Base-by-base conservation (phyloP, 2,329 filamentous ascomycete genomes). In the Xylariaceae sp. region DNA sequence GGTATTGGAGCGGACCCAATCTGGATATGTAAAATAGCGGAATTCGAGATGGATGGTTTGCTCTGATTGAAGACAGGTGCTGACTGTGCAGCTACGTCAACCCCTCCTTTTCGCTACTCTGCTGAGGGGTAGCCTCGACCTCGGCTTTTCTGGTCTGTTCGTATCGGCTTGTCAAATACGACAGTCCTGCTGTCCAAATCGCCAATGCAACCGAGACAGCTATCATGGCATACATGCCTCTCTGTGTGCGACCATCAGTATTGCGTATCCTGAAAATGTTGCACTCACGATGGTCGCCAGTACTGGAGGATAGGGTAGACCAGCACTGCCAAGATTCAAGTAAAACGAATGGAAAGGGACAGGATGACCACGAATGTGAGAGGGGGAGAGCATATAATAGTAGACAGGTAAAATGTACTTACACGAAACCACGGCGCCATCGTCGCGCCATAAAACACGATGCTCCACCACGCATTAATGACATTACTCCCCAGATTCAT, bases 191-290 rank as follows among this genome's bases (percentile, higher is more conserved):
- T 0, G 81, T 82, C 85, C 85, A 88, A 1, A 83, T 57, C 0
- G 73, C 75, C 63, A 88, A 68, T 2, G 77, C 79, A 48, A 87
- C 80, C 18, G 77, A 83, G 7, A 76, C 75, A 1, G 75, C 84
- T 62, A 89, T 86, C 86, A 88, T 88, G 3, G 85, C 84, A 77
- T 81, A 88, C 84, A 88, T 87, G n/a, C 86, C 85, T 52, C 76
- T 75, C 75, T 84, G 54, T 6, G 9, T 13, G 16, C 34, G 16
- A 38, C 16, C 34, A 38, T 38, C 13, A 38, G 13, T 38, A 38
- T 38, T 38, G 13, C 4, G 34, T 13, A 38, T 16, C 10, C n/a
- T 28, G 22, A 28, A 28, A 28, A 7, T 28, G 4, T 28, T 28
- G 22, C 4, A 28, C 4, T 28, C 22, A 28, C 22, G 7, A 28